phyloP scores from a whole-genome alignment of 768 basidiomycete genomes.

The Trametes sanguinea region DNA sequence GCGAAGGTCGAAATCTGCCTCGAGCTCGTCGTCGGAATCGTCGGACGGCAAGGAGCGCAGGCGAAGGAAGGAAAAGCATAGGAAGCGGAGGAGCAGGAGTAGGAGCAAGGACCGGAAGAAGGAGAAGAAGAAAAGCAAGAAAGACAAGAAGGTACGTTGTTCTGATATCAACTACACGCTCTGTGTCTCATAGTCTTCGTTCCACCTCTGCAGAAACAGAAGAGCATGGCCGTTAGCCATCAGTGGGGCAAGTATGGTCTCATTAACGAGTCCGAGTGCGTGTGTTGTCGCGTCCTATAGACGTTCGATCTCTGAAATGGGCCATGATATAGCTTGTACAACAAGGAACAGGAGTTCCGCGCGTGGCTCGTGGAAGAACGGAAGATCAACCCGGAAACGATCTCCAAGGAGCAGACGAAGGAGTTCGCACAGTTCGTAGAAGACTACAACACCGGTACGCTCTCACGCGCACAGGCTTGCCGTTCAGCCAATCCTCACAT shows the following conservation, averaged over 20 bases:
- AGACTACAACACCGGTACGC: constrained; percentile 78
- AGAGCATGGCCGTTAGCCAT: constrained; percentile 54
- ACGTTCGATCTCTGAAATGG: background rate
- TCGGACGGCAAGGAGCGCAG: constrained; percentile 35
- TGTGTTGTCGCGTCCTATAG: constrained; percentile 35
- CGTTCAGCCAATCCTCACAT: background rate
- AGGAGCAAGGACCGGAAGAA: constrained; percentile 48
- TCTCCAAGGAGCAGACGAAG: constrained; percentile 82
- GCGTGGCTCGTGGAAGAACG: constrained; percentile 94
- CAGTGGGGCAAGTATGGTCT: constrained; percentile 93
- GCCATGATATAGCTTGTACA: constrained; percentile 63
- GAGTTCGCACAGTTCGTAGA: constrained; percentile 83
- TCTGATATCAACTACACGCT: background rate
- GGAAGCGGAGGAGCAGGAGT: constrained; percentile 43
- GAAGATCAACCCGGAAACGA: constrained; percentile 85
- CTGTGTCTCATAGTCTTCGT: background rate
- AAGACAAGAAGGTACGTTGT: constrained; percentile 59
- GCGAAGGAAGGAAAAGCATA: constrained; percentile 46
- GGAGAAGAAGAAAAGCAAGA: constrained; percentile 64
- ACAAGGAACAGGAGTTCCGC: constrained; percentile 83
- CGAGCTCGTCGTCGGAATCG: constrained; percentile 35
- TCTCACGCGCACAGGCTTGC: background rate
- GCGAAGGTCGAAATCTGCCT: constrained; percentile 40
- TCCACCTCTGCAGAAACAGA: constrained; percentile 47
- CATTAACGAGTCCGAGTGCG: constrained; percentile 84